Conservation (phyloP, 2,329 filamentous ascomycete species). For the Verticillium nonalfalfae region DNA sequence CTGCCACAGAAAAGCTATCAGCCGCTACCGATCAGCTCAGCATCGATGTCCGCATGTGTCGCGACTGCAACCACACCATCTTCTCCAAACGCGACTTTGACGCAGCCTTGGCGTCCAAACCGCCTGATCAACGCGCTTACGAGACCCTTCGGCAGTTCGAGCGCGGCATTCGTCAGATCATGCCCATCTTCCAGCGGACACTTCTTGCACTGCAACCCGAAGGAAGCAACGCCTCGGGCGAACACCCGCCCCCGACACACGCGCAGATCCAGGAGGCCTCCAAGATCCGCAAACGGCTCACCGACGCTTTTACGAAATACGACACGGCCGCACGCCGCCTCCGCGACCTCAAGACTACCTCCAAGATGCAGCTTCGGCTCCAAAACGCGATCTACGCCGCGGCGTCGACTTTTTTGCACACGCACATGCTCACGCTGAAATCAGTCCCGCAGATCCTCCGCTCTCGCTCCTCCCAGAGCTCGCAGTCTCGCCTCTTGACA, state of each 20-base stretch:
- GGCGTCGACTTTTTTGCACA: slow-evolving; percentile 75
- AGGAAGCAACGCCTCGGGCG: slow-evolving; percentile 21
- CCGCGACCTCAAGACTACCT: slow-evolving; percentile 69
- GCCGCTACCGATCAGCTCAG: slow-evolving; percentile 44
- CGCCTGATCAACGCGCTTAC: slow-evolving; percentile 73
- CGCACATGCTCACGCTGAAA: slow-evolving; percentile 86
- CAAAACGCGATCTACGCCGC: slow-evolving; percentile 80
- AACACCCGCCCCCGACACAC: slow-evolving; percentile 40
- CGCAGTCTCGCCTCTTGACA: slow-evolving; percentile 21
- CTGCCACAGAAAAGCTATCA: slow-evolving; percentile 36
- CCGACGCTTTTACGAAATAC: slow-evolving; percentile 85
- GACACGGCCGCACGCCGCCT: slow-evolving; percentile 75
- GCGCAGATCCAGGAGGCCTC: slow-evolving; percentile 77
- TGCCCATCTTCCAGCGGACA: slow-evolving; percentile 79
- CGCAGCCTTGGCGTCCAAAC: slow-evolving; percentile 59
- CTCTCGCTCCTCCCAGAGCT: slow-evolving; percentile 26
- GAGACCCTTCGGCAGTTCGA: slow-evolving; percentile 83
- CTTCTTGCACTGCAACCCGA: slow-evolving; percentile 62
- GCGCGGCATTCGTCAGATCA: slow-evolving; percentile 71
- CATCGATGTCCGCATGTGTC: slow-evolving; percentile 85
- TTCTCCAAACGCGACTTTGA: slow-evolving; percentile 70
- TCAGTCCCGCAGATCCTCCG: slow-evolving; percentile 61
- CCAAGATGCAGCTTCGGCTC: slow-evolving; percentile 63
- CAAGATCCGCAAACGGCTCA: slow-evolving; percentile 83
- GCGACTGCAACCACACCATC: slow-evolving; percentile 66